Percentiles rank a stretch among this genome's conserved stretches.
Evolutionary conservation across 495 filamentous ascomycete species (phyloP).

Genomic region (Aspergillus asperescens): DNA sequence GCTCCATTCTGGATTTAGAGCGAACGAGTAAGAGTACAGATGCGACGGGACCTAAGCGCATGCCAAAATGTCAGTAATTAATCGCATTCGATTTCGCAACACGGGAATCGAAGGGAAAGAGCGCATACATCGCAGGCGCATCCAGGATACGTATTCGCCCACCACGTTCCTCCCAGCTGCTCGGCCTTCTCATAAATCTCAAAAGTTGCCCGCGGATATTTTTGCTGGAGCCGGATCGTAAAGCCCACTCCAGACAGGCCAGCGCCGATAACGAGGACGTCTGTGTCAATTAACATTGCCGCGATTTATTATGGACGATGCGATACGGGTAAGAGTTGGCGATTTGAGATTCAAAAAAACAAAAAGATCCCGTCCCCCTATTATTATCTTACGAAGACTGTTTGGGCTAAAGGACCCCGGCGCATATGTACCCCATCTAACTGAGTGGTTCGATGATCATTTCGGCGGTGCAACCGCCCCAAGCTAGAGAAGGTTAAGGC

Average conservation of each 20-base stretch:
- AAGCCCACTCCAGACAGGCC: conserved; percentile 56
- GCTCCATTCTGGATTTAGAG: conserved; percentile 42
- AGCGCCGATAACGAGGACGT: conserved; percentile 46
- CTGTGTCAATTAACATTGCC: not conserved
- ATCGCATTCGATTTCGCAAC: not conserved
- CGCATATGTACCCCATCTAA: too few relatives aligned
- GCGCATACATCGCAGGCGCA: conserved; percentile 25
- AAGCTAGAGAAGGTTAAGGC: not conserved
- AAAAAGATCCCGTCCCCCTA: too few relatives aligned
- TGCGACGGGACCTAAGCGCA: conserved; percentile 18
- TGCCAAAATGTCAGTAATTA: not conserved
- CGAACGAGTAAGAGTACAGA: conserved; percentile 51
- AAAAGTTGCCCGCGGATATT: conserved; percentile 37
- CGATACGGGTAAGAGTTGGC: too few relatives aligned
- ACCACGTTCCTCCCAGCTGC: conserved; percentile 24
- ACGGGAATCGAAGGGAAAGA: not conserved
- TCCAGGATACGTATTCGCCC: conserved; percentile 24
- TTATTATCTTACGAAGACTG: too few relatives aligned
- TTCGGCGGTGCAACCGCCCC: not conserved
- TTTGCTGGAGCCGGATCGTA: conserved; percentile 49
- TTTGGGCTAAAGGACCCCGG: too few relatives aligned
- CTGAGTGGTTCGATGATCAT: too few relatives aligned
- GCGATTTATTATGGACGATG: not conserved
- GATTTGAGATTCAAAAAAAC: too few relatives aligned
- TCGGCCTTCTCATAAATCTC: conserved; percentile 21